Evolutionary conservation across 1,284 basidiomycete genomes (phyloP), one percentile per base, ranked within the genome.

Genomic region (Apiotrichum sp.): DNA sequence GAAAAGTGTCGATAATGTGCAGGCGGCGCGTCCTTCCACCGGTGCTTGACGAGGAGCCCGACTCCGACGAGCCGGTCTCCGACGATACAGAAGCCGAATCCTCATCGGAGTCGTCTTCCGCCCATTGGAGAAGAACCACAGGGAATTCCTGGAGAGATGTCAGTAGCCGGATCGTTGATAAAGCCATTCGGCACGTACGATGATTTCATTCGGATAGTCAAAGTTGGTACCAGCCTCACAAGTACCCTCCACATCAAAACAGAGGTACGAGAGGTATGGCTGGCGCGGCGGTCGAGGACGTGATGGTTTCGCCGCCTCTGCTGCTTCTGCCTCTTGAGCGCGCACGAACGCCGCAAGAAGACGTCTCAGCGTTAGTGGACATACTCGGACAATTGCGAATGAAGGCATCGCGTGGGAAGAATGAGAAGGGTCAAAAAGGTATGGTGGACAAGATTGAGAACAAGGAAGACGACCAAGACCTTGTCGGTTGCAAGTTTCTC

Each of bases 181-280:
- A 22, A 22, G 22, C 22, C 22, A 22, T 22, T 22, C 9, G 3
- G n/a, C 22, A 79, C 86, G 70, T 71, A 89, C 90, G 62, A 96
- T 95, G 56, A 96, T 93, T 78, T 98, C 93, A 73, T 96, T 96
- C 0, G 89, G 87, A 74, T 84, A 90, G 54, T 84, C 82, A 64
- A 88, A 86, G 55, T 81, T 80, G 49, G 80, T 80, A 6, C 65
- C 69, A 5, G 80, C 86, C 63, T 84, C 73, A 71, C 93, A 98
- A 0, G 93, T 97, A 5, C 87, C 93, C 73, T 97, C 93, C 49
- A 97, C 87, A 53, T 76, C 74, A 53, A 77, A 77, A 53, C 80
- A 80, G 41, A 80, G 70, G 63, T 77, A 81, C 2, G 71, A 67
- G 46, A 73, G 69, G 58, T 74, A 74, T 9, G 62, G 65, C 56